Base-by-base conservation (phyloP, 108 stramenopile species). In the Cyclotella kingstonii region DNA sequence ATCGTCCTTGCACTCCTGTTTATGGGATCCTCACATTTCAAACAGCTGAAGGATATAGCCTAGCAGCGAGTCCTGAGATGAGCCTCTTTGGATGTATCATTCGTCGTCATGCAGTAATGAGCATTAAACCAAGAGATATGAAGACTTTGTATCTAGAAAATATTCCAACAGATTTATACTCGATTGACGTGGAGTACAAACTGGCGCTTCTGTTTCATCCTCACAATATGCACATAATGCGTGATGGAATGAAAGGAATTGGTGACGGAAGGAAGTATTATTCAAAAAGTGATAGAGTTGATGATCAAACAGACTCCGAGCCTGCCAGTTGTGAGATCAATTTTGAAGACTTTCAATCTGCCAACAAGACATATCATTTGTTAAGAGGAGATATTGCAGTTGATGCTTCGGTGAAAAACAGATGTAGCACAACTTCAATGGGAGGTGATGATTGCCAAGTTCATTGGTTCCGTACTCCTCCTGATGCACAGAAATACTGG, bases 71-170 rank as follows among this genome's bases (percentile, higher is more conserved):
- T 17, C 79, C 76, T 17, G 68, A 76, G 15, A 66, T 93, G 22
- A 74, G 81, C 18, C 77, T 89, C 25, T 93, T 93, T 77, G 91
- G 91, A 28, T 89, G 85, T 72, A 80, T 93, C 38, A 64, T 87
- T 29, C 63, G 82, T 28, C 61, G 66, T 21, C 87, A 89, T 65
- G 59, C 81, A 27, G 81, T 89, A 14, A 81, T 82, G 40, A 81
- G 77, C 21, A 68, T 81, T 40, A 73, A 62, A 27, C 70, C 82
- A 18, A 31, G 33, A 9, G 63, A 81, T 35, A 72, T 86, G 78
- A 77, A 51, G 15, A 81, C 71, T 36, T 62, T 89, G 12, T 87
- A 83, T 53, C 10, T 93, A 22, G 87, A 93, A 33, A 76, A 84
- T 36, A 73, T 93, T 30, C 75, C 80, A 6, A 46, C 60, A 35